A percentile compares a stretch with the other conserved stretches of the same genome.
These are phyloP conservation scores for Plicaturopsis crispa DNA, from an alignment of 768 basidiomycete genomes.

Conservation along the genomic window DNA sequence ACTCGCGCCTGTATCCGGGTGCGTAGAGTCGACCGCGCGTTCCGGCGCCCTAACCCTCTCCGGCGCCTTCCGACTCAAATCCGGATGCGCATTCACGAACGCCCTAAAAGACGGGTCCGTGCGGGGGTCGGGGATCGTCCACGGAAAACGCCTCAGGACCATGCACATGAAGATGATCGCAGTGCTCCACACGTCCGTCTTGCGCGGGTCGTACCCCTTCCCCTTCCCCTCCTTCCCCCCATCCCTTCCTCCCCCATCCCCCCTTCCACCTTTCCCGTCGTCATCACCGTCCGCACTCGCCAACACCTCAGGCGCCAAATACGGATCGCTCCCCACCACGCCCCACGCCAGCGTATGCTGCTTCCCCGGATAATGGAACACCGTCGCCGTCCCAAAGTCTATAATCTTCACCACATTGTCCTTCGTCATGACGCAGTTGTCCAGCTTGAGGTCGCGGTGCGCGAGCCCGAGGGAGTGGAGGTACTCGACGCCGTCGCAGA, in stretches of 20 bases:
- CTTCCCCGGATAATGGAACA: constrained; percentile 98
- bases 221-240: too few relatives aligned
- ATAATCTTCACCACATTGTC: constrained; percentile 96
- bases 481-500: constrained; percentile 96
- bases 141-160: constrained; percentile 94
- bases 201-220: constrained; percentile 86
- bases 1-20: neutral
- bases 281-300: too few relatives aligned
- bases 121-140: constrained; percentile 97
- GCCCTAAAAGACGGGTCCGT: constrained; percentile 86
- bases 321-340: constrained; percentile 95
- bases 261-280: too few relatives aligned
- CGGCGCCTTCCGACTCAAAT: constrained; percentile 43
- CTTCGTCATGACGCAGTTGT: constrained; percentile 99
- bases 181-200: constrained; percentile 97
- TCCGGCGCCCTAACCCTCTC: constrained; percentile 3
- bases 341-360: constrained; percentile 68
- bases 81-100: constrained; percentile 90
- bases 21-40: neutral
- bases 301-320: constrained; percentile 95
- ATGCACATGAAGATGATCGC: constrained; percentile 99
- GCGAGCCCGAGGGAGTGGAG: constrained; percentile 96
- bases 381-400: constrained; percentile 99
- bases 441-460: constrained; percentile 97
- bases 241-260: too few relatives aligned